These are phyloP conservation scores for Erodium texanum DNA, from an alignment of 441 rosid species.

Conservation along the genomic window DNA sequence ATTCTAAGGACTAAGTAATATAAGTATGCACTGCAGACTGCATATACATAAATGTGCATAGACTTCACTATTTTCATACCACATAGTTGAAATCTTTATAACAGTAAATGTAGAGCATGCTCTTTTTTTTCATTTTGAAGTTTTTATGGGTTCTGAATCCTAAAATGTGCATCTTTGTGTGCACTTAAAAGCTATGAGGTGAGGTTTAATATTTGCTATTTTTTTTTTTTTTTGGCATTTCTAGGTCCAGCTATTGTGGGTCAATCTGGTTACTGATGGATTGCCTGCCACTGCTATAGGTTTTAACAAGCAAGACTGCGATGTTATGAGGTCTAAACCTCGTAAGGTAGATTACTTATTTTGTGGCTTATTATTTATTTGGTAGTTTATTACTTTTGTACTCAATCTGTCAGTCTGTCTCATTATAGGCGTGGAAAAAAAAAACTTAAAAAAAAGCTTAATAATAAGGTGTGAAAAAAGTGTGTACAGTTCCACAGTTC, in stretches of 20 bases:
- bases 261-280: constrained; percentile 97
- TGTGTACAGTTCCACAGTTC: neutral
- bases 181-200: constrained; percentile 1
- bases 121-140: neutral
- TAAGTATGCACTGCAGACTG: neutral
- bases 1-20: neutral
- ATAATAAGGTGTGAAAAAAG: neutral
- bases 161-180: neutral
- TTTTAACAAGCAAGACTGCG: constrained; percentile 92
- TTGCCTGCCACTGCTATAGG: constrained; percentile 99
- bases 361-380: neutral
- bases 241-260: constrained; percentile 98
- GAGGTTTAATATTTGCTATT: constrained; percentile 10
- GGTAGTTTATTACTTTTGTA: constrained; percentile 4
- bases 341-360: constrained; percentile 58
- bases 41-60: neutral
- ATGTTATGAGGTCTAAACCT: constrained; percentile 96
- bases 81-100: neutral
- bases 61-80: neutral
- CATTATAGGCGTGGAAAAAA: neutral
- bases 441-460: neutral
- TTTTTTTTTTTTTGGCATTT: constrained; percentile 16
- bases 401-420: constrained; percentile 2
- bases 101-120: neutral
- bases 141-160: neutral